Percentiles rank a stretch among this genome's conserved stretches.
Conservation (phyloP, 176 grass and related monocot species). For the Typha latifolia region DNA sequence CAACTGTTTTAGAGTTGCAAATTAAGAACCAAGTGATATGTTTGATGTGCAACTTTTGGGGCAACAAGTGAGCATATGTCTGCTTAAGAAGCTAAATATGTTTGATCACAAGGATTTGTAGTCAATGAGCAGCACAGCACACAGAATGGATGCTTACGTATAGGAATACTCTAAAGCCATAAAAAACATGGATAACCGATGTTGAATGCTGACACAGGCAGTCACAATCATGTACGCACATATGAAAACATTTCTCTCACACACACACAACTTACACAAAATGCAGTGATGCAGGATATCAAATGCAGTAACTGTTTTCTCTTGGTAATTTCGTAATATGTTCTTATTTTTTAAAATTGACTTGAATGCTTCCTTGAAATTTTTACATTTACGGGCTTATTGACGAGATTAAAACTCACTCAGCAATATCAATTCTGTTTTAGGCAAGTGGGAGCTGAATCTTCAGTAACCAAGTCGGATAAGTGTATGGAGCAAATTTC, state of each 20-base stretch:
- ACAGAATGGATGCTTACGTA: too few relatives aligned
- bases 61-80: too few relatives aligned
- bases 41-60: too few relatives aligned
- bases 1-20: too few relatives aligned
- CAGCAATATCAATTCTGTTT: background rate
- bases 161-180: too few relatives aligned
- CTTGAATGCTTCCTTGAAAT: background rate
- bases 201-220: too few relatives aligned
- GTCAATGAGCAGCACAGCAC: too few relatives aligned
- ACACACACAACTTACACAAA: background rate
- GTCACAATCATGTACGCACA: too few relatives aligned
- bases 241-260: background rate
- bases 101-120: too few relatives aligned
- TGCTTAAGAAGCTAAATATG: too few relatives aligned
- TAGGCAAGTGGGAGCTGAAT: constrained; percentile 1
- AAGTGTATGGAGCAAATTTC: background rate
- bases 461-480: background rate
- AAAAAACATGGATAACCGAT: too few relatives aligned
- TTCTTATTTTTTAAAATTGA: background rate
- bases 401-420: background rate
- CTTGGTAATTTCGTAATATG: background rate
- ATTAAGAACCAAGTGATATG: too few relatives aligned
- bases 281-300: background rate
- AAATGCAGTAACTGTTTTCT: background rate
- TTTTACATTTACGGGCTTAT: background rate